Base-by-base conservation (phyloP, 768 basidiomycete species). In the Hericium rajendrae region DNA sequence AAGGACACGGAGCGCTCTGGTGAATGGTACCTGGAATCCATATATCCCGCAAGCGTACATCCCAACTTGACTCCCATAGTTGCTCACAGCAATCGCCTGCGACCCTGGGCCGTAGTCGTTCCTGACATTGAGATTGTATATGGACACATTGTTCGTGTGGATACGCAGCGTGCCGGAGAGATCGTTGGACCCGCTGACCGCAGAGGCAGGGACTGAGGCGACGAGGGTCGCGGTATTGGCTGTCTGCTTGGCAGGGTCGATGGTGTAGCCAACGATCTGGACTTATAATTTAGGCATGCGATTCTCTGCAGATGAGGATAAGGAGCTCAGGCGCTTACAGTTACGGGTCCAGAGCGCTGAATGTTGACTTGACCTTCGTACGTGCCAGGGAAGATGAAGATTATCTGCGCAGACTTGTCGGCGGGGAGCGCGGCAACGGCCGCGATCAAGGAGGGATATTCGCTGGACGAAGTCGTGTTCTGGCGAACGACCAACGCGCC, bases 111-210 rank as follows among this genome's bases (percentile, higher is more conserved):
- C 78, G 56, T 70, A 75, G 41, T 74, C 76, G 57, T 80, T 80
- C 57, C 72, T 73, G 15, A 80, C 73, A 51, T 79, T 72, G 48
- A 79, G 70, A 51, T 80, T 80, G 64, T 80, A 80, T 70, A 79
- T 67, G n/a, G 63, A 59, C 38, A 71, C 69, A 46, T 69, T 64
- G 51, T 69, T 65, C 38, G 68, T 76, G 68, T 79, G 76, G 50
- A 79, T 66, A 12, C 78, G 75, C 12, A 80, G 61, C 0, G 78
- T 79, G 1, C 78, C 78, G 57, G 73, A 75, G 4, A 73, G 73
- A 57, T 80, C 78, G 63, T 80, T 68, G 1, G 75, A 76, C 3
- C 76, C 76, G 9, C 75, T 16, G 18, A 37, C 74, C 2, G 65
- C 57, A 3, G 60, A 58, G 1, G 59, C 56, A 6, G 67, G 24